Evolutionary conservation across 352 stramenopile species (phyloP), one percentile per base, ranked within the genome.

Genomic region (Pythium myriotylum): DNA sequence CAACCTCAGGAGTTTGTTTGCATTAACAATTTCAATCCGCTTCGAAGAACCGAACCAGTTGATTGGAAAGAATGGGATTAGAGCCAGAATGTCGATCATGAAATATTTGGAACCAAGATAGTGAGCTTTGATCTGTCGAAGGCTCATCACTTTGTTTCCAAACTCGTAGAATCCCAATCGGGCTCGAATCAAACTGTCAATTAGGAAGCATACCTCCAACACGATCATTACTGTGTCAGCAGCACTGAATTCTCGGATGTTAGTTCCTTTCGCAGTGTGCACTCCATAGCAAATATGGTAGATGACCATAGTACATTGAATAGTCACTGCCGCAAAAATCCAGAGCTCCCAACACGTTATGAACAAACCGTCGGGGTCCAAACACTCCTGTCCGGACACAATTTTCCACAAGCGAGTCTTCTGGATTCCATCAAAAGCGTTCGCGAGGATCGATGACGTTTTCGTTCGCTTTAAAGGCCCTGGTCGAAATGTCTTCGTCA

Each of bases 91-190:
- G 47, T 88, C 78, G 20, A 88, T 47, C 4, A 46, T 24, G 49
- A 88, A 86, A 1, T 42, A 53, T 2, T 13, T 41, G 1, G 78
- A 88, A 0, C 54, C 60, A 5, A 83, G 60, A 59, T 83, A 88
- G 2, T 43, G 52, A 1, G 49, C 54, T 13, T 67, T 64, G 48
- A 88, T 86, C 6, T 55, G 59, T 3, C 33, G 29, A 16, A 70
- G 1, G 29, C 84, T 65, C 69, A 84, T 77, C 22, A 86, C 60
- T 41, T 86, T 88, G 74, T 81, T 82, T 16, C 77, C 77, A 48
- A 72, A 84, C 49, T 79, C 67, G 50, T 79, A 65, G 40, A 68
- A 84, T 0, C 77, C 75, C 10, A 76, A 54, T 6, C 73, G 60
- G 20, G 37, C 68, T 9, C 74, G 65, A 14, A 84, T 52, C n/a